Conservation (phyloP, 1,284 basidiomycete species). For the Sporisorium sorghi region DNA sequence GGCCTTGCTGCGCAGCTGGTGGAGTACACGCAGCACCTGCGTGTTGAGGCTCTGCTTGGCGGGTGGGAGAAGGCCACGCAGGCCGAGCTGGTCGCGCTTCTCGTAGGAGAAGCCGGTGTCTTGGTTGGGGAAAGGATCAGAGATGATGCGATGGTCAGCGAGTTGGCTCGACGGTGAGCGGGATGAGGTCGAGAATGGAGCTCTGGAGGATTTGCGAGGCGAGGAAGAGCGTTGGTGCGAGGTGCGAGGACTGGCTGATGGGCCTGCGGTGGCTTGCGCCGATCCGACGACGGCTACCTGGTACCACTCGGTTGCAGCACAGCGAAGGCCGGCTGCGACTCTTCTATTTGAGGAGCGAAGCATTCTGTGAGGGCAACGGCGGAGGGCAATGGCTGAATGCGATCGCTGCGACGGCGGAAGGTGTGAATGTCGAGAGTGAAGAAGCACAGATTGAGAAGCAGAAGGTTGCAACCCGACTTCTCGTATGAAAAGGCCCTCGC, state of each 20-base stretch:
- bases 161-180: slow-evolving; percentile 6
- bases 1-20: slow-evolving; percentile 78
- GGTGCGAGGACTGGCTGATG: not conserved
- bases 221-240: slow-evolving; percentile 14
- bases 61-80: slow-evolving; percentile 78
- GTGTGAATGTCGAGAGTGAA: not conserved
- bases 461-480: slow-evolving; percentile 1
- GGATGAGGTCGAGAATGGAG: slow-evolving; percentile 27
- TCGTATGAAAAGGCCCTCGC: not conserved
- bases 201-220: slow-evolving; percentile 2
- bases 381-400: too few relatives aligned
- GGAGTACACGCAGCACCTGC: slow-evolving; percentile 76
- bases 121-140: slow-evolving; percentile 42
- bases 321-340: slow-evolving; percentile 16
- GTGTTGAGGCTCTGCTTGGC: slow-evolving; percentile 72
- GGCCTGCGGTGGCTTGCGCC: slow-evolving; percentile 12
- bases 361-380: too few relatives aligned
- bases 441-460: not conserved
- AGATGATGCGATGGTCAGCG: slow-evolving; percentile 49
- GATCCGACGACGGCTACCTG: not conserved
- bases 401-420: not conserved
- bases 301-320: slow-evolving; percentile 17
- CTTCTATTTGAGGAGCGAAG: slow-evolving; percentile 23
- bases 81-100: slow-evolving; percentile 78
- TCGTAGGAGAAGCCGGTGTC: slow-evolving; percentile 76